Percentiles rank a stretch among this genome's conserved stretches.
Conservation (phyloP, 441 rosid species). For the Erodium moschatum region DNA sequence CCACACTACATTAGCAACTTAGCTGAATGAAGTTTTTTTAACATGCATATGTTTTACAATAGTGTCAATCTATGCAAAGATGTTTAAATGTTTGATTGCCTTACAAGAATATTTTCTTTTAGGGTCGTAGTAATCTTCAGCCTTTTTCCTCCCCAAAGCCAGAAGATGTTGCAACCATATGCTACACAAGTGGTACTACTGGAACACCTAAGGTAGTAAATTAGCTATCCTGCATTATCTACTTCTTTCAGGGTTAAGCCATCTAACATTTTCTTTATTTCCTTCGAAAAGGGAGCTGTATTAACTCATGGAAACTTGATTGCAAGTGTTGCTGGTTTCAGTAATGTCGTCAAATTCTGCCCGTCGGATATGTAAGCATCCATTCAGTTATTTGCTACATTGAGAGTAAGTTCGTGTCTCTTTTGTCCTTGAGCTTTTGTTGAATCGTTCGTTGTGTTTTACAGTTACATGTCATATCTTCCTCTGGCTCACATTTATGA, state of each 20-base stretch:
- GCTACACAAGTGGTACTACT: conserved; percentile 98
- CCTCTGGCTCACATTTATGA: conserved; percentile 98
- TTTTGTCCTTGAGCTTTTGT: conserved; percentile 16
- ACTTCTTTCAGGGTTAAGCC: conserved; percentile 12
- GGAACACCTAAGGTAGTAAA: conserved; percentile 85
- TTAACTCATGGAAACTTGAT: conserved; percentile 82
- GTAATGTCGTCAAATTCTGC: conserved; percentile 34
- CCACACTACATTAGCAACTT: too few species aligned
- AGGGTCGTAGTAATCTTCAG: conserved; percentile 83
- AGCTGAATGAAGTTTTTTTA: too few species aligned
- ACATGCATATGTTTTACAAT: too few species aligned
- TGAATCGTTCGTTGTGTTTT: conserved; percentile 22
- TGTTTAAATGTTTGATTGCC: too few species aligned
- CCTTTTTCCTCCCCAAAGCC: conserved; percentile 76
- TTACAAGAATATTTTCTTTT: conserved; percentile 25
- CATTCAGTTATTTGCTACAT: conserved; percentile 10
- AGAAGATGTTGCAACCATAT: conserved; percentile 85
- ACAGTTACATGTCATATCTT: conserved; percentile 90
- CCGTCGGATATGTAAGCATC: conserved; percentile 78
- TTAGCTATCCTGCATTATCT: conserved; percentile 14
- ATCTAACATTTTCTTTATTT: conserved; percentile 12
- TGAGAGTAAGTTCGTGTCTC: background rate
- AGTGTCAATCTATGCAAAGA: too few species aligned
- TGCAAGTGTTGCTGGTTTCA: conserved; percentile 76
- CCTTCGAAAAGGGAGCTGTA: conserved; percentile 61